Percentiles rank a stretch among this genome's conserved stretches.
Conservation (phyloP, 768 basidiomycete species). For the Tylopilus sp. region DNA sequence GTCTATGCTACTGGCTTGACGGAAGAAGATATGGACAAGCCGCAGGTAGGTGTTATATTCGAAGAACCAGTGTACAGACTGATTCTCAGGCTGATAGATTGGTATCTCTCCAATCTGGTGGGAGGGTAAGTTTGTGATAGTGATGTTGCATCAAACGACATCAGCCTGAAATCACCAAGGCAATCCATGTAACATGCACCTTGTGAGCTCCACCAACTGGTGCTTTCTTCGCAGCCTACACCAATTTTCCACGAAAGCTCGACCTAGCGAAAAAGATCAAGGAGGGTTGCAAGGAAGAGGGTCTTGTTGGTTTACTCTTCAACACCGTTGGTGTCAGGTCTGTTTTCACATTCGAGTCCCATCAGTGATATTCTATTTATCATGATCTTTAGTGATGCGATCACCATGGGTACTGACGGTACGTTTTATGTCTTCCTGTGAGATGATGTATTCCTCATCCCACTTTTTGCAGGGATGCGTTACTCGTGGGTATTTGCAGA, state of each 20-base stretch:
- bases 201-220: constrained; percentile 42
- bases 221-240: not conserved
- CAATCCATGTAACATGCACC: constrained; percentile 83
- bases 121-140: constrained; percentile 55
- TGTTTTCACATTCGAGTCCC: constrained; percentile 5
- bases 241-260: constrained; percentile 44
- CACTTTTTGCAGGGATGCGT: constrained; percentile 61
- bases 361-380: not conserved
- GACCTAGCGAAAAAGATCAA: constrained; percentile 79
- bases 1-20: constrained; percentile 78
- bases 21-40: constrained; percentile 80
- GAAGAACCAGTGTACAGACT: constrained; percentile 1
- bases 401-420: constrained; percentile 89
- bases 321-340: constrained; percentile 85
- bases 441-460: not conserved
- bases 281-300: constrained; percentile 77
- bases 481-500: constrained; percentile 60
- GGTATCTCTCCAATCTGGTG: constrained; percentile 90
- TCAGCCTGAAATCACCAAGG: constrained; percentile 38
- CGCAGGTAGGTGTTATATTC: constrained; percentile 54
- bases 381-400: constrained; percentile 58
- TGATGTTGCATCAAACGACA: not conserved
- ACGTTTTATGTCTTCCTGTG: constrained; percentile 21
- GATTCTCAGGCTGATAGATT: constrained; percentile 50
- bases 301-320: constrained; percentile 77